Percentiles rank a stretch among this genome's conserved stretches.
Evolutionary conservation across 1,284 basidiomycete genomes (phyloP).

Genomic region (Tilletia indica): DNA sequence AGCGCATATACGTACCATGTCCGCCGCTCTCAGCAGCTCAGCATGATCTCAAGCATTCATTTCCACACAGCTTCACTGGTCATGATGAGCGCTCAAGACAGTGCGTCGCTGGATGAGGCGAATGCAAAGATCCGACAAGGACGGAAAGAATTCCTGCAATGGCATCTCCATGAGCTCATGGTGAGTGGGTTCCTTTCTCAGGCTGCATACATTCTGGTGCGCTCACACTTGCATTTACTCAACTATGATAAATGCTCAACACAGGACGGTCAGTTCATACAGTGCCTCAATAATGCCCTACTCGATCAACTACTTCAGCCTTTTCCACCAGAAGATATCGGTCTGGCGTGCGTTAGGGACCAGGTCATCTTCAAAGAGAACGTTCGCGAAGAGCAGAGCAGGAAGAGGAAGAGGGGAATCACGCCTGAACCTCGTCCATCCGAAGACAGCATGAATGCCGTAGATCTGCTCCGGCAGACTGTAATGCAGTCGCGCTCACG

Average conservation of each 20-base stretch:
- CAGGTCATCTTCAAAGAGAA: not conserved
- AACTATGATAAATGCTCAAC: not conserved
- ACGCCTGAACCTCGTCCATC: not conserved
- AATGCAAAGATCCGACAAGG: not conserved
- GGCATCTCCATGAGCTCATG: slow-evolving; percentile 4
- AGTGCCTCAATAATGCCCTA: not conserved
- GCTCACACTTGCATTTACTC: not conserved
- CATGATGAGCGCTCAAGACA: too few species aligned
- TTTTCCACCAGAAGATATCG: not conserved
- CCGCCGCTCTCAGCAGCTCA: too few species aligned
- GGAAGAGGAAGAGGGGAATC: not conserved
- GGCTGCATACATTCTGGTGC: not conserved
- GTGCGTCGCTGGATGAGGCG: too few species aligned
- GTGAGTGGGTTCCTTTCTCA: not conserved
- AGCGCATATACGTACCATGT: too few species aligned
- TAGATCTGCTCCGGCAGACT: not conserved
- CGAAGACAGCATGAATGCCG: not conserved
- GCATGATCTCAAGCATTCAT: too few species aligned
- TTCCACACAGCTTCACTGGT: too few species aligned
- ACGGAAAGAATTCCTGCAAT: not conserved
- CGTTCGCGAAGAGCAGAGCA: not conserved
- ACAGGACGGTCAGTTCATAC: not conserved
- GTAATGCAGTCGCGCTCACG: not conserved
- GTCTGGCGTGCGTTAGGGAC: not conserved
- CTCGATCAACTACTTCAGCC: not conserved